A percentile compares a stretch with the other conserved stretches of the same genome.
Evolutionary conservation across 2,329 filamentous ascomycete genomes (phyloP).

Genomic region (Clarireedia paspali): DNA sequence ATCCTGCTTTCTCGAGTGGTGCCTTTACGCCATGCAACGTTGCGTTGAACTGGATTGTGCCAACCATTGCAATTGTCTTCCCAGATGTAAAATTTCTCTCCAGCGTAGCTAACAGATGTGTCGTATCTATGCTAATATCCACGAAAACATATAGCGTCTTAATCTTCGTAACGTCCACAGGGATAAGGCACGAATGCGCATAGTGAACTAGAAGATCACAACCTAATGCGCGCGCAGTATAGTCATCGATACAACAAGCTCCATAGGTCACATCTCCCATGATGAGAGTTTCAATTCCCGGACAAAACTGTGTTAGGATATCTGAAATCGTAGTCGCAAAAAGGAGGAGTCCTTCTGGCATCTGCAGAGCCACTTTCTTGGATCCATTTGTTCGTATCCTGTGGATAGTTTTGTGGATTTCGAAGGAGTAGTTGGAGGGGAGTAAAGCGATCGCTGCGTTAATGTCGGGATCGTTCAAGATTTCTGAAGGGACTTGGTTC

Average conservation of each 20-base stretch:
- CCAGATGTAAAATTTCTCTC: slow-evolving; percentile 79
- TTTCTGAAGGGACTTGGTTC: slow-evolving; percentile 84
- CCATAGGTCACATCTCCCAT: slow-evolving; percentile 99
- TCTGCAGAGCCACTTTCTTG: slow-evolving; percentile 85
- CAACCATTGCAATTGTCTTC: slow-evolving; percentile 86
- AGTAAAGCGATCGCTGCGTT: slow-evolving; percentile 82
- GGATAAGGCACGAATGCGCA: slow-evolving; percentile 92
- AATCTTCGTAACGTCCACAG: slow-evolving; percentile 92
- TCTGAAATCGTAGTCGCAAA: slow-evolving; percentile 98
- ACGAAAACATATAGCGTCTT: slow-evolving; percentile 98
- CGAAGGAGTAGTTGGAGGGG: slow-evolving; percentile 95
- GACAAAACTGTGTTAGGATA: slow-evolving; percentile 90
- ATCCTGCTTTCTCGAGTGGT: slow-evolving; percentile 74
- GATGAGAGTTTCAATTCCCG: slow-evolving; percentile 84
- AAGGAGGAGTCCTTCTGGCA: slow-evolving; percentile 88
- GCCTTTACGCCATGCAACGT: slow-evolving; percentile 82
- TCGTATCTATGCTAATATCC: slow-evolving; percentile 89
- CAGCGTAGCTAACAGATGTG: slow-evolving; percentile 78
- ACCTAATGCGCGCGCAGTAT: slow-evolving; percentile 85
- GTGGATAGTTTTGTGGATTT: slow-evolving; percentile 97
- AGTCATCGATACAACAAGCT: slow-evolving; percentile 97
- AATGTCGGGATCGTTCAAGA: slow-evolving; percentile 76
- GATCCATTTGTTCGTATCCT: slow-evolving; percentile 74
- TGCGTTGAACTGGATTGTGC: slow-evolving; percentile 98
- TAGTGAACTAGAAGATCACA: slow-evolving; percentile 96